Conservation (phyloP, 306 rosid species). For the Sphenostylis stenocarpa region DNA sequence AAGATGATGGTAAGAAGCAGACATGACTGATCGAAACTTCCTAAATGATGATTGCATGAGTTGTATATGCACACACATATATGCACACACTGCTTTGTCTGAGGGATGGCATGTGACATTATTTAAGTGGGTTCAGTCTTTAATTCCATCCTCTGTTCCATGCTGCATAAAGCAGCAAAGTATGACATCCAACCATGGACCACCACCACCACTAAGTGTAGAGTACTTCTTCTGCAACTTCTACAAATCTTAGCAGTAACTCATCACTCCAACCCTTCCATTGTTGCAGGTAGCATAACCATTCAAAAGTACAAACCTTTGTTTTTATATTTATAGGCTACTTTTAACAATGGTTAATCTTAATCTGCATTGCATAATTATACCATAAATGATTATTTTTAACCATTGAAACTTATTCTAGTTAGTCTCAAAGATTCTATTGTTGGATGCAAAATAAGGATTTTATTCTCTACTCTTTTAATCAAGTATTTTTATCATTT, state of each 20-base stretch:
- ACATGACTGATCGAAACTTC: neutral
- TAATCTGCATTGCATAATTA: too few species aligned
- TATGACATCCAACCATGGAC: neutral
- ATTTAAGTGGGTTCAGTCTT: slow-evolving; percentile 32
- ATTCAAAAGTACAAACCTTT: too few species aligned
- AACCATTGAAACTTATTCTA: too few species aligned
- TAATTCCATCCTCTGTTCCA: neutral
- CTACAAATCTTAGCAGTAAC: neutral
- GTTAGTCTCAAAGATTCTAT: too few species aligned
- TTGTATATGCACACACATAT: neutral
- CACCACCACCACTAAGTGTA: neutral
- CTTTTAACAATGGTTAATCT: too few species aligned
- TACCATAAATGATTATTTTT: too few species aligned
- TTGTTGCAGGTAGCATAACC: too few species aligned
- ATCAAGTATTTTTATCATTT: too few species aligned
- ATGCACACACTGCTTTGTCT: neutral
- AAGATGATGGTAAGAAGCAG: neutral
- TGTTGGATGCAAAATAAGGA: too few species aligned
- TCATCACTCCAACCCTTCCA: neutral
- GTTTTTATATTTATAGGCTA: too few species aligned
- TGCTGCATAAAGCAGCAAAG: neutral
- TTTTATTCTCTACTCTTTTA: too few species aligned
- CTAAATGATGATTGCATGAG: slow-evolving; percentile 1
- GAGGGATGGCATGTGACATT: slow-evolving; percentile 32
- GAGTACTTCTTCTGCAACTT: slow-evolving; percentile 6